Base-by-base conservation (phyloP, 1,284 basidiomycete genomes). In the Ceratobasidium sp. region DNA sequence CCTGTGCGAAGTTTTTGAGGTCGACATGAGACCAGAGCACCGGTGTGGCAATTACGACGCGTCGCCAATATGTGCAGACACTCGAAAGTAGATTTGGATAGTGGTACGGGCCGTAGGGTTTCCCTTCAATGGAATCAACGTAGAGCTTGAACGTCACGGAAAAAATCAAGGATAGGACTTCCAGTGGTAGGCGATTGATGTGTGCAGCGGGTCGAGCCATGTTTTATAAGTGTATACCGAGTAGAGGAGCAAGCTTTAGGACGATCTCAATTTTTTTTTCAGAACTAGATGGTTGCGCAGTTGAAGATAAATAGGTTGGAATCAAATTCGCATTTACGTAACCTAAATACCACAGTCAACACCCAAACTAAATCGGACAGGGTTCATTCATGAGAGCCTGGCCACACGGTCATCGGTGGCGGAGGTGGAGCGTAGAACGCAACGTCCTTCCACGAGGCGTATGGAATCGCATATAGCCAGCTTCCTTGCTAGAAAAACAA, bases 381-480 rank as follows among this genome's bases (percentile, higher is more conserved):
- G 5, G 29, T 29, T 22, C 37, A 44, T 37, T n/a, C 43, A 40
- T n/a, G 2, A 3, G 9, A 65, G 15, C 15, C 17, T 22, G n/a
- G 4, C 11, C 43, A 22, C 22, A 46, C 22, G 29, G 62, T 32
- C 62, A 65, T 29, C 25, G 62, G 62, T 32, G 5, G 43, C 15
- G 5, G 62, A 17, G 43, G 32, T 15, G 43, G 43, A 46, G 15
- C 22, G 29, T 46, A 46, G 8, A 46, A 15, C 22, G 22, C 40
- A 29, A 37, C 43, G 19, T 65, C 62, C 8, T 46, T 11, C 62
- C 43, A 46, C 17, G 19, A 25, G 43, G 43, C 4, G 29, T 65
- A 65, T 22, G 62, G 62, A 11, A 46, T 44, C 22, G 62, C 62
- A 32, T 65, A 65, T 25, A 65, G 43, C 43, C 43, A 46, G n/a